Base-by-base conservation (phyloP, 371 early-diverging fungal species). In the Haplosporangium sp. region DNA sequence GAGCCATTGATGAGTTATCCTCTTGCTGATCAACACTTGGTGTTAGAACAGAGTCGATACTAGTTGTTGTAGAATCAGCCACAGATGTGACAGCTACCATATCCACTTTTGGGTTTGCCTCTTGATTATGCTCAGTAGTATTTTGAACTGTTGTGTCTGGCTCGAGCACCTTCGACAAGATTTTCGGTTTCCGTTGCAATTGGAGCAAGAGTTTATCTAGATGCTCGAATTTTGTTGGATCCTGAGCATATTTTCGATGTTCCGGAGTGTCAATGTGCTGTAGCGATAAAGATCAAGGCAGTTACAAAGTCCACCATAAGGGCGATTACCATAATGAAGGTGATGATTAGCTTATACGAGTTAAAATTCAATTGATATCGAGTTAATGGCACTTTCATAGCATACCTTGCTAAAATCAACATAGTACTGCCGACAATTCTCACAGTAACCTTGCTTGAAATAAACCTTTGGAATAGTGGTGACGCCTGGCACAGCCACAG, bases 191-290 rank as follows among this genome's bases (percentile, higher is more conserved):
- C n/a, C 82, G 74, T 20, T 65, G 69, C 34, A 81, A 13, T 2
- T 48, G 50, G n/a, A 44, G 17, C 7, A 81, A 61, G 27, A 81
- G 62, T 3, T 39, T 27, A 34, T 81, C 82, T 45, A 81, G 37
- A 2, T 59, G 68, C 11, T 58, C 66, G 62, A 81, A 81, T 59
- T 65, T 71, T 11, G 69, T 48, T 9, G 65, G 19, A 45, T 81
- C 72, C 1, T 75, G 68, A 8, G 82, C 71, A 34, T 71, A 72
- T 34, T 40, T 57, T 47, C 68, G 71, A 71, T 81, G 82, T 3
- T 63, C 63, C 37, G 56, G 44, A 0, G 82, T 58, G 20, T 48
- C 63, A 34, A 68, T 62, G 27, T 81, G 82, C 82, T 81, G 37
- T 37, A 37, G 13, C 3, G 11, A 59, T 47, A 2, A 3, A 50